phyloP scores from a whole-genome alignment of 352 stramenopile species.

The Phytophthora podocarpi region DNA sequence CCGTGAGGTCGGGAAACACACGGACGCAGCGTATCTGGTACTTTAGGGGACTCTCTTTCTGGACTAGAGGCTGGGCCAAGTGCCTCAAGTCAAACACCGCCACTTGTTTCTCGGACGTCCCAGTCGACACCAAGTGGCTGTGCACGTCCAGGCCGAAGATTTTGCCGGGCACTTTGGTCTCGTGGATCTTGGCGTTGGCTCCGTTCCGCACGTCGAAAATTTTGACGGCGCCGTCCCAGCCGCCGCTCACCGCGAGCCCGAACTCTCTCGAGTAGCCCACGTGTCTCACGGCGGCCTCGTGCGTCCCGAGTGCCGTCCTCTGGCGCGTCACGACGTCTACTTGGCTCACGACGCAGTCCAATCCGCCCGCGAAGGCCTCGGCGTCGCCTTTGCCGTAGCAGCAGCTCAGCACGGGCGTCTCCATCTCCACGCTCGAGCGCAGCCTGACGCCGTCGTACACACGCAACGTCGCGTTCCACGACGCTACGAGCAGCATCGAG shows the following conservation, averaged over 20 bases:
- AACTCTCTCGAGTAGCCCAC: constrained; percentile 66
- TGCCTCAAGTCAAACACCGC: constrained; percentile 88
- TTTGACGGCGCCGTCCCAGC: constrained; percentile 71
- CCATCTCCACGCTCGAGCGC: constrained; percentile 67
- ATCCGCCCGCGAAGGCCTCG: constrained; percentile 74
- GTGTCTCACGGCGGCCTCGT: constrained; percentile 57
- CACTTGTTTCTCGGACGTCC: constrained; percentile 58
- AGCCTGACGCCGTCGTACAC: constrained; percentile 71
- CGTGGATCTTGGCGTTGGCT: constrained; percentile 53
- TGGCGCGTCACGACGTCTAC: constrained; percentile 60
- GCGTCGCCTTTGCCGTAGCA: constrained; percentile 61
- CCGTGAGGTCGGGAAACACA: constrained; percentile 68
- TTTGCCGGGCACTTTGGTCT: constrained; percentile 51
- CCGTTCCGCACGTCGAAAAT: constrained; percentile 75
- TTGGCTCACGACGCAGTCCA: constrained; percentile 70
- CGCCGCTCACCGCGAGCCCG: constrained; percentile 59
- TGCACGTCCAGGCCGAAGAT: constrained; percentile 71
- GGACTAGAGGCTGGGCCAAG: constrained; percentile 60
- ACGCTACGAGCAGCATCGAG: constrained; percentile 69
- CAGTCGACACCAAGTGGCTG: constrained; percentile 64
- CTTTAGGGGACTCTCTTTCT: constrained; percentile 85
- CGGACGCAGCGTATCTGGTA: constrained; percentile 92
- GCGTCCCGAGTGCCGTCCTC: constrained; percentile 38
- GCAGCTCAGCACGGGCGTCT: constrained; percentile 72
- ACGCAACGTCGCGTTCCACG: constrained; percentile 77